phyloP scores from a whole-genome alignment of 2,329 filamentous ascomycete species.

The Metarhizium guizhouense region DNA sequence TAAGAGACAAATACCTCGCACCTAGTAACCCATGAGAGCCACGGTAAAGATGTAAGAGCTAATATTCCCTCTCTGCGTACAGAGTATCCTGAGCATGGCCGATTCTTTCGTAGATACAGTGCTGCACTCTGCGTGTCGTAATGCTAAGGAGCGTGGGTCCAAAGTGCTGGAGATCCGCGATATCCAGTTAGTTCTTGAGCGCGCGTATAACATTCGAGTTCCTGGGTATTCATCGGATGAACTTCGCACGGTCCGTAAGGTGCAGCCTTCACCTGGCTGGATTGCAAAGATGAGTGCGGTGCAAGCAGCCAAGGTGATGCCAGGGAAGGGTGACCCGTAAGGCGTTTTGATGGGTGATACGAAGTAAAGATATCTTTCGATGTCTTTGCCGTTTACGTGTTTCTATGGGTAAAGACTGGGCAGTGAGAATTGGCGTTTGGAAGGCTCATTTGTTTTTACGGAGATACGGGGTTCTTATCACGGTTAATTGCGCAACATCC shows the following conservation, averaged over 20 bases:
- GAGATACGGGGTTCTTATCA: not conserved
- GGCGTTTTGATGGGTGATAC: not conserved
- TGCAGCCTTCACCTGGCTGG: slow-evolving; percentile 81
- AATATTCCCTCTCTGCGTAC: slow-evolving; percentile 2
- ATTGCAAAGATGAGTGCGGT: slow-evolving; percentile 96
- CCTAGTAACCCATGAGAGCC: not conserved
- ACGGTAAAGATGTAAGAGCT: slow-evolving; percentile 8
- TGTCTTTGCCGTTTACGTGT: not conserved
- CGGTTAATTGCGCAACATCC: not conserved
- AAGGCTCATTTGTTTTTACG: not conserved
- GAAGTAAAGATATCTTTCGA: not conserved
- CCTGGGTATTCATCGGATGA: slow-evolving; percentile 94
- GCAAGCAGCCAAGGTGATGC: slow-evolving; percentile 80
- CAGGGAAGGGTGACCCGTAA: slow-evolving; percentile 43
- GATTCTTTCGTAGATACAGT: slow-evolving; percentile 95
- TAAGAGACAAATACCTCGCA: slow-evolving; percentile 30
- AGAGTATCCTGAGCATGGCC: slow-evolving; percentile 82
- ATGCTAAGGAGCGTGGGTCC: slow-evolving; percentile 86
- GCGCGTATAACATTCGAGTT: slow-evolving; percentile 83
- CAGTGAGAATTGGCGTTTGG: slow-evolving; percentile 5
- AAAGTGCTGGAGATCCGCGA: slow-evolving; percentile 85
- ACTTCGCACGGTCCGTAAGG: slow-evolving; percentile 86
- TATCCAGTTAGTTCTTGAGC: slow-evolving; percentile 73
- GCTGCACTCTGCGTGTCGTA: slow-evolving; percentile 75
- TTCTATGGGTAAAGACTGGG: not conserved